A percentile compares a stretch with the other conserved stretches of the same genome.
These are phyloP conservation scores for Catunica adiposa DNA, from an alignment of 2,329 filamentous ascomycete species.

Conservation along the genomic window DNA sequence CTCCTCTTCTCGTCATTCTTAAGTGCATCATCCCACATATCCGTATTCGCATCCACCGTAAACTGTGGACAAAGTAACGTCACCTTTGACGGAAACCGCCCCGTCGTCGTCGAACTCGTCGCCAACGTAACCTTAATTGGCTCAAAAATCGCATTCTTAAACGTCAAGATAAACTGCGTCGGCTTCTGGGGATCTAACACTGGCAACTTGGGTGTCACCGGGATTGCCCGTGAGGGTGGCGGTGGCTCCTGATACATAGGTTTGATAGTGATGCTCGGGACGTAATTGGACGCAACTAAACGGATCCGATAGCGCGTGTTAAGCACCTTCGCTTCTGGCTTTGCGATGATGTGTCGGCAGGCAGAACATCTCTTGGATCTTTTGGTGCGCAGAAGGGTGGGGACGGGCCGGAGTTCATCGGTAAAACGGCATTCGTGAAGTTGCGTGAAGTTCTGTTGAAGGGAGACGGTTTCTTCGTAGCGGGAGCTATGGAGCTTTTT, in stretches of 20 bases:
- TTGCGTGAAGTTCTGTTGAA: slow-evolving; percentile 33
- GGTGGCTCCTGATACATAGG: slow-evolving; percentile 29
- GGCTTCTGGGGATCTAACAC: slow-evolving; percentile 37
- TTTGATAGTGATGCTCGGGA: slow-evolving; percentile 64
- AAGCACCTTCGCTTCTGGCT: slow-evolving; percentile 78
- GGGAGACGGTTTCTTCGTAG: slow-evolving; percentile 44
- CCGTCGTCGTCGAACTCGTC: slow-evolving; percentile 64
- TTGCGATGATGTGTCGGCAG: slow-evolving; percentile 88
- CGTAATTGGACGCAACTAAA: slow-evolving; percentile 72
- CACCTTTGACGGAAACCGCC: slow-evolving; percentile 59
- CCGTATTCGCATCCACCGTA: slow-evolving; percentile 83
- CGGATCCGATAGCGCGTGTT: slow-evolving; percentile 87
- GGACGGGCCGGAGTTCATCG: slow-evolving; percentile 62
- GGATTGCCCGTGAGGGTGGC: slow-evolving; percentile 8
- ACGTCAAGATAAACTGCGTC: slow-evolving; percentile 70
- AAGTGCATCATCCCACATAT: slow-evolving; percentile 73
- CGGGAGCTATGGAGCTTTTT: slow-evolving; percentile 40
- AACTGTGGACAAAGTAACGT: slow-evolving; percentile 92
- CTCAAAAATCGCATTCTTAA: slow-evolving; percentile 91
- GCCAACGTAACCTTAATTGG: slow-evolving; percentile 73
- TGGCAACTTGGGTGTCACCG: slow-evolving; percentile 20
- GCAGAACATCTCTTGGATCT: slow-evolving; percentile 82
- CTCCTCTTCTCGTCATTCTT: slow-evolving; percentile 29
- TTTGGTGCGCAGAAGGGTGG: slow-evolving; percentile 74
- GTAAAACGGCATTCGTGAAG: slow-evolving; percentile 42